phyloP scores from a whole-genome alignment of 306 rosid species.

The Malus asiatica region DNA sequence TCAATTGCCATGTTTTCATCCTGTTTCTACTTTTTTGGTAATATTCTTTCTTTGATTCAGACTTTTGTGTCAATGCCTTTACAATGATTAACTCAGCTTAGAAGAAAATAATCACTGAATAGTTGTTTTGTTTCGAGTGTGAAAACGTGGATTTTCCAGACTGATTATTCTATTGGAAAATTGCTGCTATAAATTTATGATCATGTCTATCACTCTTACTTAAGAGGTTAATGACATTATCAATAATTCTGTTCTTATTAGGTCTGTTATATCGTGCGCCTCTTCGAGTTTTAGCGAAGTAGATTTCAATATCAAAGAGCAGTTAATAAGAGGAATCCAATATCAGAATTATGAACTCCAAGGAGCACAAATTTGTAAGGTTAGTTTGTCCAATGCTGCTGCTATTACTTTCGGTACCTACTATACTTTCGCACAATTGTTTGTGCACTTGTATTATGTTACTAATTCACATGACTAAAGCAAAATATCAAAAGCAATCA shows the following conservation, averaged over 20 bases:
- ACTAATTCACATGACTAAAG: background rate
- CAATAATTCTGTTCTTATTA: background rate
- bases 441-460: background rate
- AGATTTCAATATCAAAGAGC: background rate
- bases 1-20: background rate
- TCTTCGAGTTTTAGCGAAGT: background rate
- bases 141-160: background rate
- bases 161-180: background rate
- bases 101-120: background rate
- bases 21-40: background rate
- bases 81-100: background rate
- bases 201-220: background rate
- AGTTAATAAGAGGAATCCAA: too few species aligned
- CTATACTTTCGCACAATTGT: background rate
- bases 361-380: conserved; percentile 52
- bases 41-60: background rate
- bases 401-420: background rate
- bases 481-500: background rate
- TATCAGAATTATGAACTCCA: conserved; percentile 24
- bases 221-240: background rate
- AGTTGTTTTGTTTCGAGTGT: too few species aligned
- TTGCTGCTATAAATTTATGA: background rate
- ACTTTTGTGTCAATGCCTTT: background rate
- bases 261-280: background rate
- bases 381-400: conserved; percentile 22